phyloP scores from a whole-genome alignment of 2,329 filamentous ascomycete species.

The Akanthomyces lecanii region DNA sequence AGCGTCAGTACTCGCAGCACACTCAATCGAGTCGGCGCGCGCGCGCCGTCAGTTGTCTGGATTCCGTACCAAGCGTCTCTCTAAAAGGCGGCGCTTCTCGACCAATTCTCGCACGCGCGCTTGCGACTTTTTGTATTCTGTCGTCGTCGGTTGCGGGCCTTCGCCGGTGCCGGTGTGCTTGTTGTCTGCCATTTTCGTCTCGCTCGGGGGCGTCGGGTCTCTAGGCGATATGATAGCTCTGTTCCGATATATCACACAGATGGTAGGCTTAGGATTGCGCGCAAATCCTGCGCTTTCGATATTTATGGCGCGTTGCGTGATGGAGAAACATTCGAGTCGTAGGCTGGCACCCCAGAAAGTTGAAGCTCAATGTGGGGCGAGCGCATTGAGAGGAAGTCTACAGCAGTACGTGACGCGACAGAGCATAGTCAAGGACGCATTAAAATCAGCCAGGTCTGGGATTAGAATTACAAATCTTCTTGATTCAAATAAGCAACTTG shows the following conservation, averaged over 20 bases:
- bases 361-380: slow-evolving; percentile 8
- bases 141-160: slow-evolving; percentile 32
- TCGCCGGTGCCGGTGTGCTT: slow-evolving; percentile 25
- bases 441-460: too few relatives aligned
- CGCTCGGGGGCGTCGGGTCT: background rate
- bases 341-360: background rate
- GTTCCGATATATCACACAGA: background rate
- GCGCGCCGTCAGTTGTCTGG: background rate
- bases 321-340: background rate
- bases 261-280: too few relatives aligned
- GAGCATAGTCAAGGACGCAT: too few relatives aligned
- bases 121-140: slow-evolving; percentile 49
- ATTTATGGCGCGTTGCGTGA: background rate
- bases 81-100: slow-evolving; percentile 38
- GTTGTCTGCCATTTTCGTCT: slow-evolving; percentile 31
- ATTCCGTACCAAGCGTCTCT: slow-evolving; percentile 34
- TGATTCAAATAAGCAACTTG: background rate
- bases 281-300: background rate
- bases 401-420: background rate
- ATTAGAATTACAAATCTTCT: background rate
- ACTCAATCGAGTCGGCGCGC: background rate
- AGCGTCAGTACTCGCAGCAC: slow-evolving; percentile 18
- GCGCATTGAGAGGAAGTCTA: background rate
- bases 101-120: slow-evolving; percentile 45
- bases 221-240: too few relatives aligned